Evolutionary conservation across 768 basidiomycete species (phyloP).

Genomic region (Rubroboletus pulcherrimus): DNA sequence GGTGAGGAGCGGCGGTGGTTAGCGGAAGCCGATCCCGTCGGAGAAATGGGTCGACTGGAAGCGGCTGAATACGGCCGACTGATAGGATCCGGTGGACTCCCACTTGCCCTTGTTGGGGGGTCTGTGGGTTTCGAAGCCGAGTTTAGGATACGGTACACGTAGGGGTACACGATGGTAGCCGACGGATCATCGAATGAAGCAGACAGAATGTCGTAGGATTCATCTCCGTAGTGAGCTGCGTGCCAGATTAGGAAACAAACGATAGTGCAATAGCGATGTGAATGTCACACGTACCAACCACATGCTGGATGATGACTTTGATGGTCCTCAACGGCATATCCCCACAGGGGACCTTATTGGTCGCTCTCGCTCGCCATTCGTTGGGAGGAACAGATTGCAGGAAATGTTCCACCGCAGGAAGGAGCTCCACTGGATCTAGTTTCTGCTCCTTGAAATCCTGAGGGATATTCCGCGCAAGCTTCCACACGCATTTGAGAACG

Average conservation of each 20-base stretch:
- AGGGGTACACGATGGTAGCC: constrained; percentile 94
- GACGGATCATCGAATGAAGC: constrained; percentile 94
- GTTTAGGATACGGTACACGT: constrained; percentile 89
- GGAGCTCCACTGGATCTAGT: constrained; percentile 83
- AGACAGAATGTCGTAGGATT: constrained; percentile 87
- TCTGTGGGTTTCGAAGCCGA: constrained; percentile 48
- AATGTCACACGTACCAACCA: constrained; percentile 70
- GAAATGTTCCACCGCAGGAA: constrained; percentile 92
- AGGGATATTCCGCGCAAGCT: constrained; percentile 90
- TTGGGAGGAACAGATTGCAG: constrained; percentile 90
- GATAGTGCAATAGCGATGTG: neutral
- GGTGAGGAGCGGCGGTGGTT: constrained; percentile 52
- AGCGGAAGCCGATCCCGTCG: constrained; percentile 58
- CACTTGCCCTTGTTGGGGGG: constrained; percentile 20
- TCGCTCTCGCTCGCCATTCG: constrained; percentile 91
- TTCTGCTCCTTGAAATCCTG: constrained; percentile 79
- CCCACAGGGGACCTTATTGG: constrained; percentile 88
- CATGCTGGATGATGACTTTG: constrained; percentile 97
- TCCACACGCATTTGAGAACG: constrained; percentile 96
- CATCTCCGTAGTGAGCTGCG: constrained; percentile 78
- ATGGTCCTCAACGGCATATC: constrained; percentile 98
- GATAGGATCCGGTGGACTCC: constrained; percentile 35
- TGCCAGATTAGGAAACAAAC: constrained; percentile 16
- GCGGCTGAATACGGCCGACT: constrained; percentile 52
- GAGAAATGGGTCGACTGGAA: constrained; percentile 69